Evolutionary conservation across 345 rosid genomes (phyloP), one percentile per base, ranked within the genome.

Genomic region (Lenwebbia sp.): DNA sequence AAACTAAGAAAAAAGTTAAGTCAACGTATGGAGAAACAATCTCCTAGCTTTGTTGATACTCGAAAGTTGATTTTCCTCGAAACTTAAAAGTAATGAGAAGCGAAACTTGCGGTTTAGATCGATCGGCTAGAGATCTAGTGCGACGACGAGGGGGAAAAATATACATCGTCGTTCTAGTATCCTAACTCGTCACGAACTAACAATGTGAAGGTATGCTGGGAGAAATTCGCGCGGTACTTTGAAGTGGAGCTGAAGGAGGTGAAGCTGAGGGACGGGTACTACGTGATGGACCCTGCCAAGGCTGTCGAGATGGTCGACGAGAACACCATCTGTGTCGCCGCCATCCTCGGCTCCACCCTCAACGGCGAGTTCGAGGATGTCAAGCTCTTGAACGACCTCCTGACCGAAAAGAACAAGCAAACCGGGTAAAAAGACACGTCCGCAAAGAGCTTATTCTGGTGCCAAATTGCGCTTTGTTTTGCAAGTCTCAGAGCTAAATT

Each of bases 311-410:
- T 90, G 93, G 93, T 92, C 30, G 93, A 92, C 44, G 93, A 92
- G 88, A 92, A 92, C 89, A 92, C 93, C 28, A 92, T 92, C 83
- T 92, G 93, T 75, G 93, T 92, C 3, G 93, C 92, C 13, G 93
- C 93, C n/a, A 92, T 92, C 53, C 89, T 90, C 8, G 94, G 94
- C 21, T 92, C 94, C 28, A 92, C 94, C 15, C 90, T 92, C 49
- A 92, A 89, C 22, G 94, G 94, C n/a, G 94, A 92, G 87, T 92
- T 90, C 85, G 94, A 92, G 87, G 92, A 92, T 56, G 92, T 92
- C 53, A 92, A 92, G 88, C 91, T 83, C 81, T 83, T 92, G 86
- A 92, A 90, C 52, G 91, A 90, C 85, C 89, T 90, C 52, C 40
- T 92, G 88, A 37, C 22, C 0, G 83, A 84, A 50, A 92, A 90